Evolutionary conservation across 2,329 filamentous ascomycete species (phyloP).

Genomic region (Hyphodiscus sp.): DNA sequence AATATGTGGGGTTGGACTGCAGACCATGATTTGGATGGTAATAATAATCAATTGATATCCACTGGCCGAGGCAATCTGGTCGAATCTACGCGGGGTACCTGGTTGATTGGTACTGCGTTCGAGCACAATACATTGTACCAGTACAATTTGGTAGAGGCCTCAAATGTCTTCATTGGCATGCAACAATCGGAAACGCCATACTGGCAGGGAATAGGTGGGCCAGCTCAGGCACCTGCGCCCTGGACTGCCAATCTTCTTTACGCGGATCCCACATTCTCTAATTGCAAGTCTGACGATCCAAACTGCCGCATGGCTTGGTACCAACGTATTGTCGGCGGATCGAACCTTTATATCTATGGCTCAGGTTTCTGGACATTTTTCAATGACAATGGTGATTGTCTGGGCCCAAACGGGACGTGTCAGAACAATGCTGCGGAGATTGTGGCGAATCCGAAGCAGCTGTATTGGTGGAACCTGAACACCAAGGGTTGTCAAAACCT

Average conservation of each 20-base stretch:
- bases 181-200: slow-evolving; percentile 68
- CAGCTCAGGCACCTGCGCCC: slow-evolving; percentile 32
- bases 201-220: slow-evolving; percentile 45
- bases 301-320: not conserved
- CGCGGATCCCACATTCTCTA: not conserved
- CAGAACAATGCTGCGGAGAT: not conserved
- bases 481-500: not conserved
- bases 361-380: not conserved
- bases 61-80: slow-evolving; percentile 36
- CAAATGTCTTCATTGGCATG: slow-evolving; percentile 56
- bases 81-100: slow-evolving; percentile 38
- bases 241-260: slow-evolving; percentile 25
- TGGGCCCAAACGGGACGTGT: not conserved
- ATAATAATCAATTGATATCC: slow-evolving; percentile 33
- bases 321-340: not conserved
- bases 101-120: slow-evolving; percentile 45
- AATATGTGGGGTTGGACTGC: slow-evolving; percentile 42
- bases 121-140: slow-evolving; percentile 48
- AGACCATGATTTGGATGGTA: slow-evolving; percentile 9
- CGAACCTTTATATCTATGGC: not conserved
- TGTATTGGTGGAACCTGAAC: not conserved
- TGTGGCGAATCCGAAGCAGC: not conserved
- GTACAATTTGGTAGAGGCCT: slow-evolving; percentile 46
- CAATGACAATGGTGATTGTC: not conserved
- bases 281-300: not conserved